Evolutionary conservation across 352 stramenopile genomes (phyloP).

Genomic region (Blastocystis sp.): DNA sequence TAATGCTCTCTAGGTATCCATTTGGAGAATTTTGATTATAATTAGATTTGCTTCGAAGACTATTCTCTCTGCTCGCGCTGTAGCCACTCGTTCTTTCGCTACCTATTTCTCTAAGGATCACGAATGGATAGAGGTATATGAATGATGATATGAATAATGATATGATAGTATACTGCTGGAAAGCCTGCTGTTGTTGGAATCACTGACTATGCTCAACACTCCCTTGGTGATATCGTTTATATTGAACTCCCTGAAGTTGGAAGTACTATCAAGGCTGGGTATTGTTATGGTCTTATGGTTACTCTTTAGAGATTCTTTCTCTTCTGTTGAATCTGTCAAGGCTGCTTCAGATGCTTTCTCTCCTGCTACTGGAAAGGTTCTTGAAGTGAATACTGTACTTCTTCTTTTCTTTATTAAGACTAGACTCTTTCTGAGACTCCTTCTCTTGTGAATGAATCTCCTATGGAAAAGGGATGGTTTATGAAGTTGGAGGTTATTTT

Average conservation of each 20-base stretch:
- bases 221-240: constrained; percentile 93
- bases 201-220: constrained; percentile 93
- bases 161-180: constrained; percentile 64
- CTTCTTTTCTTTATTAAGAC: background rate
- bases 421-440: constrained; percentile 68
- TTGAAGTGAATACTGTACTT: constrained; percentile 85
- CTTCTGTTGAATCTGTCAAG: constrained; percentile 96
- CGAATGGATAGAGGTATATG: constrained; percentile 65
- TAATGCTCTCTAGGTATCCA: constrained; percentile 67
- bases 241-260: constrained; percentile 90
- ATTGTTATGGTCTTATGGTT: background rate
- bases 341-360: constrained; percentile 89
- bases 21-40: background rate
- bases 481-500: constrained; percentile 69
- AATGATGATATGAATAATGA: background rate
- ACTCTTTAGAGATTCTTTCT: constrained; percentile 82
- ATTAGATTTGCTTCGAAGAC: constrained; percentile 67
- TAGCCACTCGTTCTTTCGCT: constrained; percentile 64
- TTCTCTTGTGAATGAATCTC: constrained; percentile 69
- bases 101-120: constrained; percentile 68
- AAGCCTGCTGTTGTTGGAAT: constrained; percentile 81
- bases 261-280: constrained; percentile 78
- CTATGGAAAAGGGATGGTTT: constrained; percentile 70
- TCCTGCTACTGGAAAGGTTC: constrained; percentile 85
- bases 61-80: constrained; percentile 13